Percentiles rank a stretch among this genome's conserved stretches.
Evolutionary conservation across 2,329 filamentous ascomycete genomes (phyloP).

Genomic region (Neonectria hederae): DNA sequence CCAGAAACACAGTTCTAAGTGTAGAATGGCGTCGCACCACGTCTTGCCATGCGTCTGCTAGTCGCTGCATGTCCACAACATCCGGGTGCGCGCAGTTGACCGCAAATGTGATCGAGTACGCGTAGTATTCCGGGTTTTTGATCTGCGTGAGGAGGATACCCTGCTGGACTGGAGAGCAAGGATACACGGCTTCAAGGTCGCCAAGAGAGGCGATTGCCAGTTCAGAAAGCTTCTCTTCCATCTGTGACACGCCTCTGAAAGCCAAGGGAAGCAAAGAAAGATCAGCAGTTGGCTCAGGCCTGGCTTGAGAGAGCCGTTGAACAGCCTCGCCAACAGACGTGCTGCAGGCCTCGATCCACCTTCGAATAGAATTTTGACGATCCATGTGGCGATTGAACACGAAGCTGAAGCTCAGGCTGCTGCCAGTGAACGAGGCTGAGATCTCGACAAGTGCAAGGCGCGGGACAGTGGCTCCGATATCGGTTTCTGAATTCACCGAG

Average conservation of each 20-base stretch:
- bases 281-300: background rate
- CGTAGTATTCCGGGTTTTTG: conserved; percentile 27
- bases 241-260: background rate
- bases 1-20: conserved; percentile 38
- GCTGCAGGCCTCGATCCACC: background rate
- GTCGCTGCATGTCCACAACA: conserved; percentile 1
- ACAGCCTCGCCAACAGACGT: background rate
- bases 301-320: background rate
- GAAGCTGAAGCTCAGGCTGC: conserved; percentile 16
- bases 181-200: conserved; percentile 32
- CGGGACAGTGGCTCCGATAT: conserved; percentile 25
- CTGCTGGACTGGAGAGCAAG: conserved; percentile 36
- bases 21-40: conserved; percentile 34
- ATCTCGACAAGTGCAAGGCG: conserved; percentile 33
- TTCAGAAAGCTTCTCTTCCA: background rate
- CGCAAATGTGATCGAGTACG: conserved; percentile 34
- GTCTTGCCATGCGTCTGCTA: conserved; percentile 32
- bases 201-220: background rate
- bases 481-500: conserved; percentile 14
- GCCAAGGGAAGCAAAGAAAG: conserved; percentile 24
- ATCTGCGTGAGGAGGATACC: conserved; percentile 36
- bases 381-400: conserved; percentile 25
- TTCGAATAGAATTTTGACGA: background rate
- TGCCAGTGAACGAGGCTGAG: conserved; percentile 11
- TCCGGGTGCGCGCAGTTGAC: background rate